These are phyloP conservation scores for Mycocentrospora acerina DNA, from an alignment of 2,329 filamentous ascomycete genomes.

Conservation along the genomic window DNA sequence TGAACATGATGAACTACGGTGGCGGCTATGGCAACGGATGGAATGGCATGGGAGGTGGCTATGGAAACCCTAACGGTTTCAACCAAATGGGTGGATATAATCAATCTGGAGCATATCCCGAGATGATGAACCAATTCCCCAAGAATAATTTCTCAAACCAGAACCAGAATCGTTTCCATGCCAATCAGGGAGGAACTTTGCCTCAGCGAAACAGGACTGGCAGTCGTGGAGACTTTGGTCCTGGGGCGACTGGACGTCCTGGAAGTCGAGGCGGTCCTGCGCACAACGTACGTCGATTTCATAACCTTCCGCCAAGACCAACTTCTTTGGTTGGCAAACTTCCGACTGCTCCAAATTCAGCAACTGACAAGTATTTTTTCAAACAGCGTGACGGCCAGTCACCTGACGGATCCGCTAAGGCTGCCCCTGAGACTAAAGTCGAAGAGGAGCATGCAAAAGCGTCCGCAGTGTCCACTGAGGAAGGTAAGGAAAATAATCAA, in stretches of 20 bases:
- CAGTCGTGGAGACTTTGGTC: constrained; percentile 39
- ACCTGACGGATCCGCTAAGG: constrained; percentile 30
- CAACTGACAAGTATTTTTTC: constrained; percentile 26
- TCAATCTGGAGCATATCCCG: constrained; percentile 52
- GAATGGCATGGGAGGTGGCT: constrained; percentile 71
- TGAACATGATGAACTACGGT: constrained; percentile 69
- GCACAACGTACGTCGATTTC: constrained; percentile 38
- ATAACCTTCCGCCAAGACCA: constrained; percentile 16
- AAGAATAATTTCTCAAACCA: constrained; percentile 66
- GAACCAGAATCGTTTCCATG: constrained; percentile 72
- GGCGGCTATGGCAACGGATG: constrained; percentile 63
- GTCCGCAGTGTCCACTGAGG: constrained; percentile 23
- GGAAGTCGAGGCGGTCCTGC: constrained; percentile 31
- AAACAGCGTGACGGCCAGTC: constrained; percentile 36
- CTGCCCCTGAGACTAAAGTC: constrained; percentile 35
- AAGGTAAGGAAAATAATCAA: constrained; percentile 31
- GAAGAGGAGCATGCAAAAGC: constrained; percentile 29
- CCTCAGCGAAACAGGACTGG: constrained; percentile 45
- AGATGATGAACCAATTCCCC: constrained; percentile 56
- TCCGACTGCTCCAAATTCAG: constrained; percentile 5
- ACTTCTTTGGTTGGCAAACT: constrained; percentile 7
- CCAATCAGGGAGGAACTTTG: constrained; percentile 61
- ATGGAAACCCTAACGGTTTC: constrained; percentile 57
- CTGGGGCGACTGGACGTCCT: constrained; percentile 31
- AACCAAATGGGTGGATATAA: constrained; percentile 56